Evolutionary conservation across 1,139 yeast species (phyloP), one percentile per base, ranked within the genome.

Genomic region (Candida sojae): DNA sequence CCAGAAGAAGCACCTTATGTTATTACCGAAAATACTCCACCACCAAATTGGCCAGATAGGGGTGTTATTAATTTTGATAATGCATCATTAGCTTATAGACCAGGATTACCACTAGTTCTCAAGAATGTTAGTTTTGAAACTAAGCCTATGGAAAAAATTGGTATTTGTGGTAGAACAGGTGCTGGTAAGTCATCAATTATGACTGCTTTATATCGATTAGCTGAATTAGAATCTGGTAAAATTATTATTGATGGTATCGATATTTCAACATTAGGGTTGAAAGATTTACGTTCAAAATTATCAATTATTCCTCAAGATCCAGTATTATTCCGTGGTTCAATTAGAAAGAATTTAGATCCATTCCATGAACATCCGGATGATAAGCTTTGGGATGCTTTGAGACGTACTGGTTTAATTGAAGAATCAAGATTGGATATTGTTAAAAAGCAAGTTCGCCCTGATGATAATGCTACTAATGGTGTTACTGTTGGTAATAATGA

Each of bases 291-390:
- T 54, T 71, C 86, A 75, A 62, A 88, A 73, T 88, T 57, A 83
- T 70, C 96, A 1, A 91, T 91, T 57, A 91, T 91, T 64, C 97
- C 97, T 11, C 97, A 91, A 68, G 97, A 91, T 63, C 97, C 97
- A 21, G 90, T 96, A 0, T 70, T 91, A 59, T 91, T 91, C 67
- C 77, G 87, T 10, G 97, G 97, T 47, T 85, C 95, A 0, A 77
- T 91, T 48, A 79, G 91, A 57, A 77, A 85, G 38, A 91, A 91
- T 60, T 72, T 91, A 61, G 97, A 91, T 68, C 92, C 96, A 45
- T 71, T 70, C 48, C 61, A 60, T 32, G 63, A 68, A 51, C 61
- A 63, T 49, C 44, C 63, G 3, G 77, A 73, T 53, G 62, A 54
- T 13, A 55, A 57, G 43, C 62, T 72, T 46, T 67, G 75, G 73